Evolutionary conservation across 805 yeast genomes (phyloP).

Genomic region (Metschnikowia borealis): DNA sequence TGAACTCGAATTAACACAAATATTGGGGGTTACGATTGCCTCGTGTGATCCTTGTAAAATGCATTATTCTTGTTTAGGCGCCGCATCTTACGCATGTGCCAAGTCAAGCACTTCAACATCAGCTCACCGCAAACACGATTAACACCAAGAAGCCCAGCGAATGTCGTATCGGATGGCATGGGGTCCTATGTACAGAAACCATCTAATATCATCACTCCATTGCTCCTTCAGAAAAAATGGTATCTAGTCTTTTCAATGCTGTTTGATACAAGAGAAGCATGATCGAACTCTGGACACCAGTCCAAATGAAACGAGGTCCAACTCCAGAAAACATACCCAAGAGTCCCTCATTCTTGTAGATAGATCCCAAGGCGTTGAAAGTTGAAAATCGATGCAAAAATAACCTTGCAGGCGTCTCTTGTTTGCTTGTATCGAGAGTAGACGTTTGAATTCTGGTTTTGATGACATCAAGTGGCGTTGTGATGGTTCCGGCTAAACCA

Average conservation of each 20-base stretch:
- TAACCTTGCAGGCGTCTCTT: neutral
- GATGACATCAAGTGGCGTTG: slow-evolving; percentile 90
- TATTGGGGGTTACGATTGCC: neutral
- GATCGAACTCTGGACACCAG: slow-evolving; percentile 88
- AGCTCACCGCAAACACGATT: neutral
- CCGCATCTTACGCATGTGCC: no score
- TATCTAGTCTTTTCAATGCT: slow-evolving; percentile 54
- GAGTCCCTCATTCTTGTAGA: slow-evolving; percentile 72
- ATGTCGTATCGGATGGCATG: neutral
- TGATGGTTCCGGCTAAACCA: slow-evolving; percentile 81
- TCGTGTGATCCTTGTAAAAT: neutral
- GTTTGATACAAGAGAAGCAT: slow-evolving; percentile 88
- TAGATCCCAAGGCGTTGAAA: slow-evolving; percentile 28
- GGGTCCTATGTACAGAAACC: slow-evolving; percentile 2
- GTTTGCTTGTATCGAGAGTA: slow-evolving; percentile 25
- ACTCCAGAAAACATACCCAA: slow-evolving; percentile 87
- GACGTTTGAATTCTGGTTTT: slow-evolving; percentile 94
- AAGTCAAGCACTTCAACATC: neutral
- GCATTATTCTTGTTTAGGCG: neutral
- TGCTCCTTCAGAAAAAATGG: slow-evolving; percentile 9
- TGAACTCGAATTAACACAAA: neutral
- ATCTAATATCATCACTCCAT: neutral
- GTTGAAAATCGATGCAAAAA: slow-evolving; percentile 25
- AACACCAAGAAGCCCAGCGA: neutral
- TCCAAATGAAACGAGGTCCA: slow-evolving; percentile 96